phyloP scores from a whole-genome alignment of 2,329 filamentous ascomycete species.

The Aspergillus hiratsukae region DNA sequence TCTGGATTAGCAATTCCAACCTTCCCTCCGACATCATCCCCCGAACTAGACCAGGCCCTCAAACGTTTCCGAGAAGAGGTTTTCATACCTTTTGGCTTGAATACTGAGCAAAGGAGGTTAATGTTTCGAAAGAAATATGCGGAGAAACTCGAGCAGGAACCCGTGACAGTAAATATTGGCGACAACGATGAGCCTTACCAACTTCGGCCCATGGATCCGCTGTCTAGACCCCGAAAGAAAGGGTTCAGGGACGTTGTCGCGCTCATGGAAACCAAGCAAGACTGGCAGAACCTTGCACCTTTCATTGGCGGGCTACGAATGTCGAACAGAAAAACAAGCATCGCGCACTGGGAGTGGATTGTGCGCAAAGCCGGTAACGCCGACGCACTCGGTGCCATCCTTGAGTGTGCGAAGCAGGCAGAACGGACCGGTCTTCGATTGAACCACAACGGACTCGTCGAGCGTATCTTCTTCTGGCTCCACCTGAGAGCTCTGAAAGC shows the following conservation, averaged over 20 bases:
- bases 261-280: constrained; percentile 34
- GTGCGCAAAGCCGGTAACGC: constrained; percentile 35
- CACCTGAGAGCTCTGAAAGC: constrained; percentile 34
- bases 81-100: constrained; percentile 41
- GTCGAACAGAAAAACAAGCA: constrained; percentile 23
- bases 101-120: constrained; percentile 32
- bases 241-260: constrained; percentile 28
- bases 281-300: constrained; percentile 40
- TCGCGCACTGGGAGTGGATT: constrained; percentile 29
- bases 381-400: constrained; percentile 31
- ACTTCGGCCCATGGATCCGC: constrained; percentile 33
- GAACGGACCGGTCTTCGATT: constrained; percentile 35
- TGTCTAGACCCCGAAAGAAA: constrained; percentile 29
- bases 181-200: constrained; percentile 35
- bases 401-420: constrained; percentile 34
- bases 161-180: constrained; percentile 37
- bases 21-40: constrained; percentile 36
- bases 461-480: constrained; percentile 34
- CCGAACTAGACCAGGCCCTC: constrained; percentile 39
- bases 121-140: constrained; percentile 37
- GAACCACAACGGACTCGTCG: constrained; percentile 23
- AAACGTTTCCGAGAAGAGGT: constrained; percentile 40
- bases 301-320: constrained; percentile 37
- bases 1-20: constrained; percentile 31
- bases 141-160: constrained; percentile 34